Evolutionary conservation across 1,284 basidiomycete genomes (phyloP).

Genomic region (Jaminaea rosea): DNA sequence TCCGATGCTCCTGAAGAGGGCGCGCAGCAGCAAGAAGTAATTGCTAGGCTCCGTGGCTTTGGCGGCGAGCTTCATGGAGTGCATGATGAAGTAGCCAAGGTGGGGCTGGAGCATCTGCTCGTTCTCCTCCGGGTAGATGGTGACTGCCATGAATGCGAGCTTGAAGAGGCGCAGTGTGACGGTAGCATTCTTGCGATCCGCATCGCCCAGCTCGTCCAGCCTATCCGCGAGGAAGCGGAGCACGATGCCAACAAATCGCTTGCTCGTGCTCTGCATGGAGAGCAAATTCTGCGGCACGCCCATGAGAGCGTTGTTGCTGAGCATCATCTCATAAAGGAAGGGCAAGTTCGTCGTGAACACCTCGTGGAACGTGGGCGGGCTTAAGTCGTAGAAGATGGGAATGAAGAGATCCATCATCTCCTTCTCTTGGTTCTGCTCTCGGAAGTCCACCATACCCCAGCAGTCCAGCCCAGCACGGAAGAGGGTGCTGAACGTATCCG

Average conservation of each 20-base stretch:
- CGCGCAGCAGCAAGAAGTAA: conserved; percentile 88
- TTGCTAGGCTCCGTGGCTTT: conserved; percentile 83
- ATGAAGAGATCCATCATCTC: conserved; percentile 82
- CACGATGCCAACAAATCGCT: conserved; percentile 84
- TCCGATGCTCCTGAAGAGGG: conserved; percentile 94
- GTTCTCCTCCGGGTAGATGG: conserved; percentile 66
- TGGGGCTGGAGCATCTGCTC: conserved; percentile 87
- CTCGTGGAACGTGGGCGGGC: conserved; percentile 42
- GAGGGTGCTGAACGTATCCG: conserved; percentile 74
- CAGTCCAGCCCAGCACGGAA: conserved; percentile 78
- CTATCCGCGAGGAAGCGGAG: conserved; percentile 74
- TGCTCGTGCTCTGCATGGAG: conserved; percentile 69
- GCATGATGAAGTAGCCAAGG: conserved; percentile 88
- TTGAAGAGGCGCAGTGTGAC: conserved; percentile 87
- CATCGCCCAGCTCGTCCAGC: conserved; percentile 74
- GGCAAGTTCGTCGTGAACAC: conserved; percentile 36
- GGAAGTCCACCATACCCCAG: conserved; percentile 72
- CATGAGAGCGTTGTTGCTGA: conserved; percentile 65
- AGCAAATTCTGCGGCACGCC: conserved; percentile 83
- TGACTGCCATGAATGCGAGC: conserved; percentile 87
- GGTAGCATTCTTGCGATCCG: conserved; percentile 62
- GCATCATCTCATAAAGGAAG: conserved; percentile 39
- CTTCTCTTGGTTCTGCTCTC: conserved; percentile 63
- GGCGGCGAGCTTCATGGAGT: conserved; percentile 86
- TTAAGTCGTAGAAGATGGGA: conserved; percentile 49